Conservation (phyloP, 2,329 filamentous ascomycete species). For the Incumbomyces delicatus region DNA sequence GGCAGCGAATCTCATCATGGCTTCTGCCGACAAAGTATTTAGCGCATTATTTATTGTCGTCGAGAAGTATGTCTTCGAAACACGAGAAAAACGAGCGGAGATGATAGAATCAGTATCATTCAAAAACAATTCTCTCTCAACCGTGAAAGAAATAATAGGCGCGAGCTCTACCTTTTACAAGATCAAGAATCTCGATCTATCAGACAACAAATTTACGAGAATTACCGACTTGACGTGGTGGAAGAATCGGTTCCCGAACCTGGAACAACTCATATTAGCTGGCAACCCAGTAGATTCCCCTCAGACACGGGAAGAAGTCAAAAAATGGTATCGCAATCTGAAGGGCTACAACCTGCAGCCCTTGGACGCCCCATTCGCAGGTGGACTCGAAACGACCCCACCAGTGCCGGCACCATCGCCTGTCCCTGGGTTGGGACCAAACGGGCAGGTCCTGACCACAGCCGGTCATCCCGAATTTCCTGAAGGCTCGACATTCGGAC, state of each 20-base stretch:
- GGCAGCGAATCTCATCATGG: constrained; percentile 65
- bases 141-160: constrained; percentile 61
- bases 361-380: constrained; percentile 59
- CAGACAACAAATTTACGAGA: constrained; percentile 66
- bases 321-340: constrained; percentile 75
- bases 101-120: constrained; percentile 75
- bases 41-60: constrained; percentile 83
- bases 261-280: constrained; percentile 71
- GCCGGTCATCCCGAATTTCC: constrained; percentile 15
- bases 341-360: constrained; percentile 65
- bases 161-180: constrained; percentile 74
- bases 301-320: constrained; percentile 56
- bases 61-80: constrained; percentile 61
- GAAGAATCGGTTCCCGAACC: constrained; percentile 65
- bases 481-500: constrained; percentile 29
- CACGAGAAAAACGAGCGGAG: constrained; percentile 59
- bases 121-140: constrained; percentile 66
- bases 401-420: constrained; percentile 62
- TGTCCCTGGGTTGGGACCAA: constrained; percentile 53
- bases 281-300: constrained; percentile 64
- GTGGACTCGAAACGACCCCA: constrained; percentile 53
- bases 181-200: constrained; percentile 79
- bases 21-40: constrained; percentile 73
- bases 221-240: constrained; percentile 61
- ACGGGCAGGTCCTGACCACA: constrained; percentile 58